Percentiles rank a stretch among this genome's conserved stretches.
Evolutionary conservation across 2,329 filamentous ascomycete species (phyloP).

Genomic region (Eutypa lata): DNA sequence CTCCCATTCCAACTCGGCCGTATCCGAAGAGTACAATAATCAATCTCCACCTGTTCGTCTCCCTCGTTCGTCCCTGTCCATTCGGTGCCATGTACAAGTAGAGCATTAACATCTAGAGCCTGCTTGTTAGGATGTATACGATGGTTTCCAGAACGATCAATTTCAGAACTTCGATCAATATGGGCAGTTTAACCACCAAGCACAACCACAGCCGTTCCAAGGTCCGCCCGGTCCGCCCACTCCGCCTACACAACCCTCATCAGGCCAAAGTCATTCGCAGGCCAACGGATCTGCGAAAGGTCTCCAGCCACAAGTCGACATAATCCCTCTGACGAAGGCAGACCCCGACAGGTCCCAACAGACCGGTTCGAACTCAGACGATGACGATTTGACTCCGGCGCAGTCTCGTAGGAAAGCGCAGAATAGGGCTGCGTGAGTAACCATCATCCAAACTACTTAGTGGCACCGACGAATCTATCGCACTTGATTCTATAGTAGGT

Average conservation of each 20-base stretch:
- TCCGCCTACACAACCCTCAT: slow-evolving; percentile 41
- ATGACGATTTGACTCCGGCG: slow-evolving; percentile 53
- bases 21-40: slow-evolving; percentile 52
- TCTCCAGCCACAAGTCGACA: slow-evolving; percentile 24
- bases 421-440: slow-evolving; percentile 58
- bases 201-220: slow-evolving; percentile 31
- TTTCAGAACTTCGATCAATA: slow-evolving; percentile 47
- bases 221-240: slow-evolving; percentile 52
- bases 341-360: slow-evolving; percentile 37
- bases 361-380: slow-evolving; percentile 52
- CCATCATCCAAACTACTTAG: neutral
- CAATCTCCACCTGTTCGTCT: slow-evolving; percentile 54
- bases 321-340: slow-evolving; percentile 33
- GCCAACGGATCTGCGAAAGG: slow-evolving; percentile 18
- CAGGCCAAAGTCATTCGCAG: slow-evolving; percentile 22
- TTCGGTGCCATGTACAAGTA: slow-evolving; percentile 23
- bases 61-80: slow-evolving; percentile 14
- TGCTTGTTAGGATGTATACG: slow-evolving; percentile 45
- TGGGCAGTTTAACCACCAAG: slow-evolving; percentile 38
- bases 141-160: slow-evolving; percentile 44
- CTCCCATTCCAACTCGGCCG: slow-evolving; percentile 52
- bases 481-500: too few relatives aligned
- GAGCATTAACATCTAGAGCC: slow-evolving; percentile 21
- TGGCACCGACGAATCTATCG: too few relatives aligned
- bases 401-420: slow-evolving; percentile 59